These are phyloP conservation scores for Castanospermum australe DNA, from an alignment of 306 rosid genomes.

Conservation along the genomic window DNA sequence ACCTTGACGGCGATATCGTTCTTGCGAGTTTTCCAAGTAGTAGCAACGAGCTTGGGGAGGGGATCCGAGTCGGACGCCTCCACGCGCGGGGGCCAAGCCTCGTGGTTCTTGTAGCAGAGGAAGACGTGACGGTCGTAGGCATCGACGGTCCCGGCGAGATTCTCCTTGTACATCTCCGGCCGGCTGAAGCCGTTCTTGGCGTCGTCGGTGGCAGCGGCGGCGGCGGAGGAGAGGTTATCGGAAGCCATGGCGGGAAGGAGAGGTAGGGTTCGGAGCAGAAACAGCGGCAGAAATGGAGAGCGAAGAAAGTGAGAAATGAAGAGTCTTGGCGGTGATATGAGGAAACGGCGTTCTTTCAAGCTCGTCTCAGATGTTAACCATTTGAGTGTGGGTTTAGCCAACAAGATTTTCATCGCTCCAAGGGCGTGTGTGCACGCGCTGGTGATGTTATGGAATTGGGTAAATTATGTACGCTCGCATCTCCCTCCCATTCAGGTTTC, in stretches of 20 bases:
- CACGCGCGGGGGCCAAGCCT: constrained; percentile 64
- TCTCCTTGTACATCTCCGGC: constrained; percentile 68
- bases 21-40: constrained; percentile 55
- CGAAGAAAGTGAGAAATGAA: too few species aligned
- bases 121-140: constrained; percentile 84
- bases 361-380: too few species aligned
- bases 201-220: constrained; percentile 32
- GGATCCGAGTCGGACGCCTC: constrained; percentile 70
- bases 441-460: too few species aligned
- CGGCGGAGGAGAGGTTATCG: constrained; percentile 13
- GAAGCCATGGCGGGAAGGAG: constrained; percentile 41
- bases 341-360: too few species aligned
- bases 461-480: too few species aligned
- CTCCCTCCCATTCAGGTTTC: too few species aligned
- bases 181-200: constrained; percentile 65
- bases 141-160: constrained; percentile 66
- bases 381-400: too few species aligned
- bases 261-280: neutral
- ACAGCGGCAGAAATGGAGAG: neutral
- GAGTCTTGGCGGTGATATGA: too few species aligned
- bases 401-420: too few species aligned
- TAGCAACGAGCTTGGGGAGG: constrained; percentile 57
- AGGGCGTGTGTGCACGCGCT: too few species aligned
- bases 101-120: constrained; percentile 68
- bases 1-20: constrained; percentile 58